Conservation (phyloP, 495 filamentous ascomycete species). For the Lineolata rhizophorae region DNA sequence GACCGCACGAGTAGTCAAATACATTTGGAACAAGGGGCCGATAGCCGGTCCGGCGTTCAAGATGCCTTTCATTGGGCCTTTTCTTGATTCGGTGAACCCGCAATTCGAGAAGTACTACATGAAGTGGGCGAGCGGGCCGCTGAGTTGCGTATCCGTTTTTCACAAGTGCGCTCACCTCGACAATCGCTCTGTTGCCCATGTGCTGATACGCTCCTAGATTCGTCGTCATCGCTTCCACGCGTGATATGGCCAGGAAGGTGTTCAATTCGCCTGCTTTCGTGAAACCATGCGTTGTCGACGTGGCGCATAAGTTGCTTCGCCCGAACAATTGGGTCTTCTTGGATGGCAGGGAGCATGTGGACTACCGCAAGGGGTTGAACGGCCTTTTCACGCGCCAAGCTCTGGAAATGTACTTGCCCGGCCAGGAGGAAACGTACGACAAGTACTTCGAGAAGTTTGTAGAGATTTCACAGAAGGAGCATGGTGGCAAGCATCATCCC, state of each 20-base stretch:
- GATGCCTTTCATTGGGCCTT: slow-evolving; percentile 88
- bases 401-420: slow-evolving; percentile 71
- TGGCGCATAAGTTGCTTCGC: slow-evolving; percentile 82
- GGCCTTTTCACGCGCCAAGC: slow-evolving; percentile 82
- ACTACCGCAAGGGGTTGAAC: slow-evolving; percentile 93
- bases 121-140: slow-evolving; percentile 75
- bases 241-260: slow-evolving; percentile 90
- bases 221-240: slow-evolving; percentile 87
- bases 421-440: slow-evolving; percentile 81
- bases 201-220: slow-evolving; percentile 38
- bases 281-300: slow-evolving; percentile 93
- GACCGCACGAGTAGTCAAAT: slow-evolving; percentile 37
- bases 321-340: slow-evolving; percentile 93
- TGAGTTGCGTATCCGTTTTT: slow-evolving; percentile 96
- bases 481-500: slow-evolving; percentile 46
- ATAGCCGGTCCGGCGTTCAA: slow-evolving; percentile 72
- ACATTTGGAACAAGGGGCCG: slow-evolving; percentile 64
- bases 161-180: slow-evolving; percentile 58
- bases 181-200: neutral
- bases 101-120: slow-evolving; percentile 75
- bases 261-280: slow-evolving; percentile 88
- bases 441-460: slow-evolving; percentile 64
- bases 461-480: slow-evolving; percentile 41
- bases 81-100: slow-evolving; percentile 77
- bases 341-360: slow-evolving; percentile 84